phyloP scores from a whole-genome alignment of 768 basidiomycete genomes.

The Kwoniella shandongensis region DNA sequence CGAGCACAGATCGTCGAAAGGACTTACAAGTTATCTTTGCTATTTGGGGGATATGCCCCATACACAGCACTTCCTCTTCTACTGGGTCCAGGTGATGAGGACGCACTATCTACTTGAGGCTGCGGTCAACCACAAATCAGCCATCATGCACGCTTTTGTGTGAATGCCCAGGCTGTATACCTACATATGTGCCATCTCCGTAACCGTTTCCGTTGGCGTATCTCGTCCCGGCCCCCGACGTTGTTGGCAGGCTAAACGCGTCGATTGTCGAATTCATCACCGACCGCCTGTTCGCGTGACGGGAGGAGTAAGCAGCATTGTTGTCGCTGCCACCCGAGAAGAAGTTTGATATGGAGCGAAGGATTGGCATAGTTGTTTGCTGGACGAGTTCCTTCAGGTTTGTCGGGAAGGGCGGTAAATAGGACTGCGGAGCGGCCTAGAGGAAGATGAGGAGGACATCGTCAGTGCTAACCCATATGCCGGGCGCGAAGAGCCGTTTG shows the following conservation, averaged over 20 bases:
- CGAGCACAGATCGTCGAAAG: no score
- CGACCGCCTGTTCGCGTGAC: conserved; percentile 35
- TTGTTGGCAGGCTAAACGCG: conserved; percentile 78
- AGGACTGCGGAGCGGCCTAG: background rate
- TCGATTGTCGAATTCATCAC: conserved; percentile 78
- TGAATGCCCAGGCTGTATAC: background rate
- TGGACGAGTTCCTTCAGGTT: background rate
- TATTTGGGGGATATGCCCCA: conserved; percentile 32
- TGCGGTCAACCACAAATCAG: background rate
- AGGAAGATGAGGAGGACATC: background rate
- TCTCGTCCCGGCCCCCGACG: conserved; percentile 19
- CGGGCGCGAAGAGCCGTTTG: no score
- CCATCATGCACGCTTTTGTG: background rate
- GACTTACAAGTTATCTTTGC: conserved; percentile 34
- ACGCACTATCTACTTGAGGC: conserved; percentile 28
- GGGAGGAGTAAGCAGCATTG: conserved; percentile 22
- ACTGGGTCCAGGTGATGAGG: conserved; percentile 47
- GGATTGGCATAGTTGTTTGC: conserved; percentile 38
- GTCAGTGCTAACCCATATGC: background rate
- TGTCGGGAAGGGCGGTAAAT: no score
- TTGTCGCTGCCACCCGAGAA: conserved; percentile 20
- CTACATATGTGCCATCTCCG: conserved; percentile 15
- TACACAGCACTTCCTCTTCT: conserved; percentile 23
- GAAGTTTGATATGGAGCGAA: conserved; percentile 37
- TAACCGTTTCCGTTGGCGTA: conserved; percentile 14